Percentiles rank a stretch among this genome's conserved stretches.
These are phyloP conservation scores for Oropetium thomaeum DNA, from an alignment of 176 grass and related monocot genomes.

Conservation along the genomic window DNA sequence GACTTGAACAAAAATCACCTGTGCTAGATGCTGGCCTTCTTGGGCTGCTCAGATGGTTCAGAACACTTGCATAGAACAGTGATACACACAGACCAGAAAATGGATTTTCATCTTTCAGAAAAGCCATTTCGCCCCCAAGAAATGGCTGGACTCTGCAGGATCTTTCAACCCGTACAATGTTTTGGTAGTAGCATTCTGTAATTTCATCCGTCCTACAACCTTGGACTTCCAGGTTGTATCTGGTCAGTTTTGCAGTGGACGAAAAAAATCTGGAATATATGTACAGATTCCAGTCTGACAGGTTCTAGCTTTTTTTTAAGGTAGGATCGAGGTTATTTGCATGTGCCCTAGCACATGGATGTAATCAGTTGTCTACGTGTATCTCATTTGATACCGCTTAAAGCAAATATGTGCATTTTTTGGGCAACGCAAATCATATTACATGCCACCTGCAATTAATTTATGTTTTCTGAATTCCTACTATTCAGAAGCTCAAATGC, in stretches of 20 bases:
- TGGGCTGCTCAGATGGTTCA: conserved; percentile 75
- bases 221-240: not conserved
- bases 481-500: not conserved
- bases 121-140: not conserved
- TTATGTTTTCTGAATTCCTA: not conserved
- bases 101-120: not conserved
- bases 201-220: not conserved
- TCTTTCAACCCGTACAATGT: not conserved
- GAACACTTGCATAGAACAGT: conserved; percentile 52
- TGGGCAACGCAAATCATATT: not conserved
- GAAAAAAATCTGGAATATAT: not conserved
- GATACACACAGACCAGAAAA: not conserved
- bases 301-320: too few species aligned
- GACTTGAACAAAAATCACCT: conserved; percentile 76
- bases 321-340: not conserved
- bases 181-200: not conserved
- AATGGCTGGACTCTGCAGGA: not conserved
- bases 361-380: not conserved
- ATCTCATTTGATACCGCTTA: not conserved
- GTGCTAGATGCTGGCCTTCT: conserved; percentile 80
- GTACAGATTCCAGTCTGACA: not conserved
- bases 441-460: not conserved
- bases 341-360: not conserved
- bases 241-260: not conserved
- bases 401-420: not conserved